These are phyloP conservation scores for Alnus rubra DNA, from an alignment of 306 rosid species.

Conservation along the genomic window DNA sequence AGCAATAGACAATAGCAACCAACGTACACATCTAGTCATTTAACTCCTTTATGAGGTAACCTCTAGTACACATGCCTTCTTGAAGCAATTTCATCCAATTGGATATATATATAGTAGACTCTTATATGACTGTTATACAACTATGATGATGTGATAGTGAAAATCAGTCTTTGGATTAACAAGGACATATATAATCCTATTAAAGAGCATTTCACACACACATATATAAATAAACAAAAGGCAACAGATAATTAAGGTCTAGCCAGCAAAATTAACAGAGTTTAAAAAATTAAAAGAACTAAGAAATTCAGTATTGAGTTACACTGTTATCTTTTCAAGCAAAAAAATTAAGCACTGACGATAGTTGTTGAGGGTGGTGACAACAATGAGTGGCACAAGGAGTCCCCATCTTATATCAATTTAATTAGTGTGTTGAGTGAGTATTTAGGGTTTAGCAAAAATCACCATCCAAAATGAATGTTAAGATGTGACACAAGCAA, in stretches of 20 bases:
- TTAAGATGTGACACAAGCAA: constrained; percentile 19
- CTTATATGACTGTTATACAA: too few species aligned
- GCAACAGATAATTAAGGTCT: not conserved
- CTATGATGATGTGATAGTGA: too few species aligned
- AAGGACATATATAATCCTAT: too few species aligned
- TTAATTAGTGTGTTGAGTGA: not conserved
- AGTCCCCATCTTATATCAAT: not conserved
- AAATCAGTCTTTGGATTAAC: too few species aligned
- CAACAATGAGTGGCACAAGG: not conserved
- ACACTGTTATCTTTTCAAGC: not conserved
- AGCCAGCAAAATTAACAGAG: not conserved
- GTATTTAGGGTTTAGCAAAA: not conserved
- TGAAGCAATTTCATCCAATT: not conserved
- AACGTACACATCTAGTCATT: too few species aligned
- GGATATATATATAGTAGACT: too few species aligned
- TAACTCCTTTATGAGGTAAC: not conserved
- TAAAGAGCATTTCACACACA: not conserved
- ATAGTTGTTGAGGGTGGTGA: not conserved
- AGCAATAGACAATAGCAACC: too few species aligned
- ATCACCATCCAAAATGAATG: constrained; percentile 9
- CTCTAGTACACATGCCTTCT: not conserved
- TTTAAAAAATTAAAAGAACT: not conserved
- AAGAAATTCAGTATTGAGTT: not conserved
- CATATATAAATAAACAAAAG: not conserved
- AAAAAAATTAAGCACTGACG: not conserved